Percentiles rank a stretch among this genome's conserved stretches.
Evolutionary conservation across 106 monocot species (phyloP).

Genomic region (Dendrobium huoshanense): DNA sequence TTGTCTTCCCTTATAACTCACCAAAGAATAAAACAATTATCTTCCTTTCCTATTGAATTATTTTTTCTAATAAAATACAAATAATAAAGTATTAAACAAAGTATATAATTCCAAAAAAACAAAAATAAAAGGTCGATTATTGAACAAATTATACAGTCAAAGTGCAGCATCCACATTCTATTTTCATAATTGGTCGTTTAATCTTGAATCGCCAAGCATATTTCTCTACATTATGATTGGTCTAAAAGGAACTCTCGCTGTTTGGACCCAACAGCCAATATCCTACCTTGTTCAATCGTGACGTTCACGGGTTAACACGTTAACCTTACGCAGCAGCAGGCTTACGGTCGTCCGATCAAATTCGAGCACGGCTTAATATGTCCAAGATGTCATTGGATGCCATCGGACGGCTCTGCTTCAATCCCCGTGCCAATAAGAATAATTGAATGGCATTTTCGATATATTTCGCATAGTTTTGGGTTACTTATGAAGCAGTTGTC

Average conservation of each 20-base stretch:
- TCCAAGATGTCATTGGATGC: not conserved
- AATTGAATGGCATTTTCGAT: not conserved
- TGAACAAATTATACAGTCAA: too few species aligned
- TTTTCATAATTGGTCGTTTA: not conserved
- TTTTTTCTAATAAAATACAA: too few species aligned
- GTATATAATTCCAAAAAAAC: not conserved
- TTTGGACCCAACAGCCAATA: not conserved
- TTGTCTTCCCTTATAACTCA: too few species aligned
- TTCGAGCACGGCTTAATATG: not conserved
- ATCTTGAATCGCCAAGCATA: not conserved
- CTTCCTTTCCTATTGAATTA: too few species aligned
- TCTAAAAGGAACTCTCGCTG: not conserved
- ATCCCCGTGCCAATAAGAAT: not conserved
- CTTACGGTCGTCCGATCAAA: not conserved
- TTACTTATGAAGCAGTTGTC: not conserved
- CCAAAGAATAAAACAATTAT: too few species aligned
- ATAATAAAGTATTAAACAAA: not conserved
- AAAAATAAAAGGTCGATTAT: too few species aligned
- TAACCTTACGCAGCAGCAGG: not conserved
- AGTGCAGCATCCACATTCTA: too few species aligned
- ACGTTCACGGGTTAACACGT: not conserved
- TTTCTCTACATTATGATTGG: not conserved
- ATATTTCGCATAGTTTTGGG: not conserved
- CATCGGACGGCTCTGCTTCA: slow-evolving; percentile 6
- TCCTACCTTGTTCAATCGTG: not conserved